Percentiles rank a stretch among this genome's conserved stretches.
Evolutionary conservation across 2,329 filamentous ascomycete genomes (phyloP).

Genomic region (Aspergillus tubingensis): DNA sequence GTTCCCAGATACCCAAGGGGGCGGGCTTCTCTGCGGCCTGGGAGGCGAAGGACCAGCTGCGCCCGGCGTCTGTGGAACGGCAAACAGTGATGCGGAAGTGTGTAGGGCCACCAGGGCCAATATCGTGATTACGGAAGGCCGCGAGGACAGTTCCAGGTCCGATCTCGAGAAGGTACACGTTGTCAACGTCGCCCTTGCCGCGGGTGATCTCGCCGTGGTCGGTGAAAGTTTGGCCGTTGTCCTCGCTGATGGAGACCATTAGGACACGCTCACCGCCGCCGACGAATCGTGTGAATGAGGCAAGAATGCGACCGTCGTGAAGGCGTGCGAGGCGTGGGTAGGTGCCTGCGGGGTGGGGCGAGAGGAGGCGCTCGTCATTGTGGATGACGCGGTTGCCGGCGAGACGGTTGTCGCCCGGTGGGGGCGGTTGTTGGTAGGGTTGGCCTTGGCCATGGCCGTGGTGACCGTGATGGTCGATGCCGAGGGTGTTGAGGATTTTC

Average conservation of each 20-base stretch:
- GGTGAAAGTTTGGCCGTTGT: constrained; percentile 46
- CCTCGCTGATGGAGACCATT: constrained; percentile 47
- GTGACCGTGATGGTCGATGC: constrained; percentile 22
- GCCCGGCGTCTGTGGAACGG: constrained; percentile 48
- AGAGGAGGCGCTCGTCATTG: constrained; percentile 37
- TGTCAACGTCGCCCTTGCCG: constrained; percentile 49
- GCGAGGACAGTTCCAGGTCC: constrained; percentile 41
- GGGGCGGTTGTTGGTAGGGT: constrained; percentile 11
- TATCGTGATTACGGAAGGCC: constrained; percentile 53
- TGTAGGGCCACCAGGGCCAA: constrained; percentile 37
- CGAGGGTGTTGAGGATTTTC: constrained; percentile 35
- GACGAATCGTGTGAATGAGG: constrained; percentile 47
- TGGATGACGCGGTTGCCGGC: constrained; percentile 30
- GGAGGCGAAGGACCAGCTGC: constrained; percentile 46
- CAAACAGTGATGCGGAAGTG: constrained; percentile 56
- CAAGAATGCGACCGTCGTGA: constrained; percentile 49
- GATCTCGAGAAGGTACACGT: constrained; percentile 50
- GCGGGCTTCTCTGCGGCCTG: constrained; percentile 48
- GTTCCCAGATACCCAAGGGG: constrained; percentile 51
- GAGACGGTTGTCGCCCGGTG: constrained; percentile 9
- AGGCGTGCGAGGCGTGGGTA: constrained; percentile 52
- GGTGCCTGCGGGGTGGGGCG: constrained; percentile 44
- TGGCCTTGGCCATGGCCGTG: neutral
- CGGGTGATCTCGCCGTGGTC: constrained; percentile 49
- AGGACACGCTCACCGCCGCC: constrained; percentile 42